Percentiles rank a stretch among this genome's conserved stretches.
Conservation (phyloP, 2,329 filamentous ascomycete genomes). For the Xylaria sp. region DNA sequence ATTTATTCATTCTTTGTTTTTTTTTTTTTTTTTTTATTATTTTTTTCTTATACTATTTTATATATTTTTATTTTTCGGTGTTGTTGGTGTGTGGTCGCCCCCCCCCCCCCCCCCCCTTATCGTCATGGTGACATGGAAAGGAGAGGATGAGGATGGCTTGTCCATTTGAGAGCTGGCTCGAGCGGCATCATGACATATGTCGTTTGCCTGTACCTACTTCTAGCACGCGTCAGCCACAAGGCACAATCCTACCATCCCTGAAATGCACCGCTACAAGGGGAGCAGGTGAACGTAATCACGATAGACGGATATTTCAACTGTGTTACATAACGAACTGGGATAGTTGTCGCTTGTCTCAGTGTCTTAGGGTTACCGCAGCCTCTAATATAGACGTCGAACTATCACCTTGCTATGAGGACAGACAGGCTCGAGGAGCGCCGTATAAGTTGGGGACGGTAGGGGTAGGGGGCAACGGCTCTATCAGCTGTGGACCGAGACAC, state of each 20-base stretch:
- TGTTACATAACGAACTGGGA: constrained; percentile 24
- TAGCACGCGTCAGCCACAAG: constrained; percentile 21
- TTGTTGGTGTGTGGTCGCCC: too few relatives aligned
- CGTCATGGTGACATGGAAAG: constrained; percentile 23
- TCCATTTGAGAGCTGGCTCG: constrained; percentile 16
- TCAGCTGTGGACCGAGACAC: constrained; percentile 12
- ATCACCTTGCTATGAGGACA: neutral
- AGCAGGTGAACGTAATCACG: constrained; percentile 3
- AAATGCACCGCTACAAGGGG: constrained; percentile 22
- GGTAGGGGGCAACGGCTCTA: neutral
- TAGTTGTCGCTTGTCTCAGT: constrained; percentile 20
- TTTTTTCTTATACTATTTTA: too few relatives aligned
- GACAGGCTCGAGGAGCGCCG: too few relatives aligned
- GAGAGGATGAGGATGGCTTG: constrained; percentile 10
- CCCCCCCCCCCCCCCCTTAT: too few relatives aligned
- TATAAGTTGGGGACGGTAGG: neutral
- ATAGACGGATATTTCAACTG: constrained; percentile 18
- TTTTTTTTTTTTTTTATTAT: too few relatives aligned
- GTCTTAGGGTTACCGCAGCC: constrained; percentile 4
- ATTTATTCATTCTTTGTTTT: too few relatives aligned
- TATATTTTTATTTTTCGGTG: too few relatives aligned
- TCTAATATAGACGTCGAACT: constrained; percentile 15
- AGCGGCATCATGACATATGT: constrained; percentile 26
- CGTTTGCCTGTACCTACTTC: constrained; percentile 31
- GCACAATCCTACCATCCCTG: constrained; percentile 9